Conservation (phyloP, 2,329 filamentous ascomycete genomes). For the Fusarium oligoseptatum region DNA sequence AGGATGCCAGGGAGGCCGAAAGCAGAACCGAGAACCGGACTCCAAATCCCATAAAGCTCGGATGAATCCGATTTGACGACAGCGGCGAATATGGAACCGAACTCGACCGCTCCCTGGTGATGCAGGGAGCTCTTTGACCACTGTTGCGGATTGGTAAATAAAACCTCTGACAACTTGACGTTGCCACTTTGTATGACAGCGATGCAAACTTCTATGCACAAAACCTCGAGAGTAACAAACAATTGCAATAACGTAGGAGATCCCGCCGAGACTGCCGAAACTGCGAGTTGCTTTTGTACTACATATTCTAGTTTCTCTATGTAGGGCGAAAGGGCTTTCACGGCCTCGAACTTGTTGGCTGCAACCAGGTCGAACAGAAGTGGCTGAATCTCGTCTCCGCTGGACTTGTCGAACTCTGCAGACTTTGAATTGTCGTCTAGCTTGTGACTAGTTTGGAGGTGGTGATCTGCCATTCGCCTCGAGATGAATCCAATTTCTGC, state of each 20-base stretch:
- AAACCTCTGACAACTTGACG: background rate
- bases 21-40: background rate
- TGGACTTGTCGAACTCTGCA: background rate
- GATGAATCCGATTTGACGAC: background rate
- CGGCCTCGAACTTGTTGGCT: background rate
- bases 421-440: too few relatives aligned
- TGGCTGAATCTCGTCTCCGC: background rate
- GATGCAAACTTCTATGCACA: too few relatives aligned
- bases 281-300: background rate
- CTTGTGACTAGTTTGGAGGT: background rate
- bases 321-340: background rate
- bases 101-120: too few relatives aligned
- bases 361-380: background rate
- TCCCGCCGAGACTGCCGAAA: background rate
- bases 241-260: background rate
- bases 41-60: background rate
- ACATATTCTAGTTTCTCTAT: fast-evolving
- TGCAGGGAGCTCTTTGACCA: too few relatives aligned
- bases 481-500: background rate
- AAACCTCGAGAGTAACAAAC: too few relatives aligned
- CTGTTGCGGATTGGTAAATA: background rate
- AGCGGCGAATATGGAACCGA: background rate
- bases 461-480: background rate
- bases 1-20: fast-evolving
- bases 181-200: background rate